These are phyloP conservation scores for Tuber indicum DNA, from an alignment of 495 filamentous ascomycete genomes.

Conservation along the genomic window DNA sequence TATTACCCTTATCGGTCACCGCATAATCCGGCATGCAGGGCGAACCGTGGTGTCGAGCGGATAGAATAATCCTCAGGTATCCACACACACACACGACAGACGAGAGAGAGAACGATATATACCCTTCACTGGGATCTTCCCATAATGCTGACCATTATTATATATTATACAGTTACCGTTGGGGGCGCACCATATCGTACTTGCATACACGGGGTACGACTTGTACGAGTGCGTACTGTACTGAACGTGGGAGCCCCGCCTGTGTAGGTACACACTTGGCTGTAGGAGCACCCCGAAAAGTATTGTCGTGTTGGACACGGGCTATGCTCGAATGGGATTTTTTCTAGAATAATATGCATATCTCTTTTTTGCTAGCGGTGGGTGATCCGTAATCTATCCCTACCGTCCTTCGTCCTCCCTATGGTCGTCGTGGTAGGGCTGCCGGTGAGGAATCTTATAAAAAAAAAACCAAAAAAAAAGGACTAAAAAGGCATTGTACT, in stretches of 20 bases:
- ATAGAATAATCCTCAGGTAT: neutral
- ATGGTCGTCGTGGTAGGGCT: neutral
- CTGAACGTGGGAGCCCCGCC: neutral
- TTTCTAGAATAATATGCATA: neutral
- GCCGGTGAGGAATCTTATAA: neutral
- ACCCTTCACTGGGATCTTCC: neutral
- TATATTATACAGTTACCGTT: neutral
- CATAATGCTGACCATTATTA: neutral
- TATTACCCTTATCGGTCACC: neutral
- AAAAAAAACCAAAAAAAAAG: neutral
- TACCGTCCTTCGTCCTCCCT: neutral
- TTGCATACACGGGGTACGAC: neutral
- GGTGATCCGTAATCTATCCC: neutral
- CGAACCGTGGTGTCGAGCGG: neutral
- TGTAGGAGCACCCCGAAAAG: neutral
- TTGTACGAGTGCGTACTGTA: neutral
- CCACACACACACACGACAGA: neutral
- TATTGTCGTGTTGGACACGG: neutral
- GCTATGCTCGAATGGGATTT: neutral
- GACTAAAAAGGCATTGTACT: neutral
- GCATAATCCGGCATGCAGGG: neutral
- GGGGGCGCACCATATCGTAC: neutral
- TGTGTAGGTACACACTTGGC: neutral
- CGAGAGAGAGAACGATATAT: neutral
- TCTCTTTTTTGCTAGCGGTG: neutral